Evolutionary conservation across 306 rosid species (phyloP).

Genomic region (Sechiopsis laciniata): DNA sequence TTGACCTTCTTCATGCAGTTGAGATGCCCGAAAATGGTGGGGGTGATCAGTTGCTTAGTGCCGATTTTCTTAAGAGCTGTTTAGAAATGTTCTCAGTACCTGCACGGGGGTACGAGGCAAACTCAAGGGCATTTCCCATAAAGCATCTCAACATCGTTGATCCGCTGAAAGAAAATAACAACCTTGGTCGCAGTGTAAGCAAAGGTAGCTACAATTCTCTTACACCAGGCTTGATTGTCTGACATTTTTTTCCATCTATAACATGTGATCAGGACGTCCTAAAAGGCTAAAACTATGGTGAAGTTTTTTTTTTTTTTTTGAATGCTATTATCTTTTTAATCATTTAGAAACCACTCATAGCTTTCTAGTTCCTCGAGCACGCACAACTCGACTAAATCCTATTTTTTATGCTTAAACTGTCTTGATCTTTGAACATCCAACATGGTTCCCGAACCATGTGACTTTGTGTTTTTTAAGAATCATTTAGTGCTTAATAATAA

Average conservation of each 20-base stretch:
- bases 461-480: not conserved
- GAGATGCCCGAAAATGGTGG: conserved; percentile 59
- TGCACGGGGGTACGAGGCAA: conserved; percentile 46
- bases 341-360: too few species aligned
- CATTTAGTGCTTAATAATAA: not conserved
- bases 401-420: not conserved
- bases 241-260: too few species aligned
- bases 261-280: too few species aligned
- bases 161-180: conserved; percentile 86
- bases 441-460: not conserved
- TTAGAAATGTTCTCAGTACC: conserved; percentile 61
- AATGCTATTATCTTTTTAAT: too few species aligned
- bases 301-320: too few species aligned
- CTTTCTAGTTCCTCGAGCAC: too few species aligned
- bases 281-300: too few species aligned
- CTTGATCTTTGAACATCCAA: not conserved
- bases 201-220: conserved; percentile 34
- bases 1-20: conserved; percentile 33
- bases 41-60: conserved; percentile 46
- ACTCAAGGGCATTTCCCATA: conserved; percentile 45
- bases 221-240: too few species aligned
- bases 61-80: conserved; percentile 64
- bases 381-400: too few species aligned
- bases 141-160: conserved; percentile 86
- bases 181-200: conserved; percentile 92